phyloP scores from a whole-genome alignment of 768 basidiomycete species.

The Trametes meyenii region DNA sequence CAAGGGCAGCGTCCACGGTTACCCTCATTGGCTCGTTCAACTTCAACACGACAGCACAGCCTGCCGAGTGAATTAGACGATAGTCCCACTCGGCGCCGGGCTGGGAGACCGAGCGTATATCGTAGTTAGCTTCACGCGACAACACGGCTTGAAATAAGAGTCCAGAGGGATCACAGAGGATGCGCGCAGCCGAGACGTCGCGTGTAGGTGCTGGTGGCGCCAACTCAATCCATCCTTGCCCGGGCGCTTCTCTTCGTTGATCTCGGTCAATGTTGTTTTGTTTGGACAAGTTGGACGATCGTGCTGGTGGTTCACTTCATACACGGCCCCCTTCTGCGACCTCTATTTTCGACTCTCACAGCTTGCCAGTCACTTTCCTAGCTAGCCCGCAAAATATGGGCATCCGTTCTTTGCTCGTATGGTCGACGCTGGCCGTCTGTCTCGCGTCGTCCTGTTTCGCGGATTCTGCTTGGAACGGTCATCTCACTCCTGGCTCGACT shows the following conservation, averaged over 20 bases:
- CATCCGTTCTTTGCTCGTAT: conserved; percentile 17
- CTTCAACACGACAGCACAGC: too few relatives aligned
- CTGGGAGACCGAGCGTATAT: too few relatives aligned
- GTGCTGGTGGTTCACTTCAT: background rate
- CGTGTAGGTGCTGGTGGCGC: too few relatives aligned
- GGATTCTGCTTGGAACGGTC: conserved; percentile 73
- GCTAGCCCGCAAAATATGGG: conserved; percentile 16
- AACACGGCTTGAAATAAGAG: too few relatives aligned
- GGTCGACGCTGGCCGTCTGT: conserved; percentile 29
- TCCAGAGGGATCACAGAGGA: too few relatives aligned
- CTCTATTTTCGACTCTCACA: background rate
- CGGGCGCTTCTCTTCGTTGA: background rate
- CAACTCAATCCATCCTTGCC: too few relatives aligned
- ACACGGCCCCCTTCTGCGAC: background rate
- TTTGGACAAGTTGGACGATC: conserved; percentile 14
- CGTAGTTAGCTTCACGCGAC: too few relatives aligned
- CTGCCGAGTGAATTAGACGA: too few relatives aligned
- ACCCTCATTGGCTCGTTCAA: too few relatives aligned
- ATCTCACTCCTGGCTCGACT: conserved; percentile 52
- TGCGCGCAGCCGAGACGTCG: too few relatives aligned
- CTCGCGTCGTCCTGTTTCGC: conserved; percentile 15
- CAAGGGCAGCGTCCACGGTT: too few relatives aligned
- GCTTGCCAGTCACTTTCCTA: background rate
- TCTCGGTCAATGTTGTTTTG: conserved; percentile 16
- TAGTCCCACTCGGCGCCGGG: too few relatives aligned